These are phyloP conservation scores for Hypoxylon sp. DNA, from an alignment of 2,329 filamentous ascomycete genomes.

Conservation along the genomic window DNA sequence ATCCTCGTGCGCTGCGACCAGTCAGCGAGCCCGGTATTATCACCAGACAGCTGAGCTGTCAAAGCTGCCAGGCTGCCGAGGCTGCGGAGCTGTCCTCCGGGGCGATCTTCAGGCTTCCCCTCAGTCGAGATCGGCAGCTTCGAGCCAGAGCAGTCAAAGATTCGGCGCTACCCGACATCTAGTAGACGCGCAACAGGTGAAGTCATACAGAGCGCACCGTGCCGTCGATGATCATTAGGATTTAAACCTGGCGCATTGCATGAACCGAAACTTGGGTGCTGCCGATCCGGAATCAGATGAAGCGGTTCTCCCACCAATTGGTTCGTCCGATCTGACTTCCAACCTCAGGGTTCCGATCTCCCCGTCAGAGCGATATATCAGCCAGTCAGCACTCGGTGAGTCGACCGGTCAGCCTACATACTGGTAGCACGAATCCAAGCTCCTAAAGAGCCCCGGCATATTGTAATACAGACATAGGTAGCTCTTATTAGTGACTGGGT, in stretches of 20 bases:
- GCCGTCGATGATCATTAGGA: constrained; percentile 6
- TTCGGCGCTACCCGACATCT: constrained; percentile 16
- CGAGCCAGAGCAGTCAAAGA: constrained; percentile 30
- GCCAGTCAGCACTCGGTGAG: no score
- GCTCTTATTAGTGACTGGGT: neutral
- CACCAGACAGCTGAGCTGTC: constrained; percentile 1
- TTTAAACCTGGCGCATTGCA: constrained; percentile 6
- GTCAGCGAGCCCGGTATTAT: no score
- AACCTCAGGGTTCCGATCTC: constrained; percentile 1
- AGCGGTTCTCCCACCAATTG: neutral
- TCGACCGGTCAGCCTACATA: no score
- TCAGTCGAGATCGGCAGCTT: constrained; percentile 24
- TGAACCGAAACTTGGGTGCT: constrained; percentile 1
- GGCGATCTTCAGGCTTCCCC: constrained; percentile 16
- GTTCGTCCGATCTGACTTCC: neutral
- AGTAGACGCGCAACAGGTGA: constrained; percentile 19
- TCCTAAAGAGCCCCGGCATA: neutral
- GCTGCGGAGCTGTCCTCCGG: neutral
- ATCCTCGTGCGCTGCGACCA: neutral
- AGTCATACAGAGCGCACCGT: constrained; percentile 11
- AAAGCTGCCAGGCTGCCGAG: no score
- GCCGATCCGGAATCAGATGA: constrained; percentile 2
- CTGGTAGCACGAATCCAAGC: constrained; percentile 6
- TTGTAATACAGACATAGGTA: neutral
- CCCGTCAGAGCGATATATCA: constrained; percentile 2